Percentiles rank a stretch among this genome's conserved stretches.
Evolutionary conservation across 2,329 filamentous ascomycete genomes (phyloP).

Genomic region (Dactylellina drechsleri): DNA sequence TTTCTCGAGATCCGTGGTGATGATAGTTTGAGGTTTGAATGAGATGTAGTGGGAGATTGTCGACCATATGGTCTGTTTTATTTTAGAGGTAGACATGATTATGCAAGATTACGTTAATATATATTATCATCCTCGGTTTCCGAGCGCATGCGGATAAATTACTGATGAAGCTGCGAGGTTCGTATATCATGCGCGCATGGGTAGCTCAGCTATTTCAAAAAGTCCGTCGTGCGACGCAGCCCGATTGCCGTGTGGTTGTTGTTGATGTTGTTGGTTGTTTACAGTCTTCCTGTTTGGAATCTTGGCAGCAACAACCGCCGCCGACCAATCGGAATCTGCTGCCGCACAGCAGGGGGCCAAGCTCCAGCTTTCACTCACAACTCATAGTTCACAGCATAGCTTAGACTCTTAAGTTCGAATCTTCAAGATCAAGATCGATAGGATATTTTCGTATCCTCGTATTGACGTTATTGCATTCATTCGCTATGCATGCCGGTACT

Average conservation of each 20-base stretch:
- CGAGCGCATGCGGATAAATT: too few species aligned
- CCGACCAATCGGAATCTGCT: background rate
- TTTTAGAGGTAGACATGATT: background rate
- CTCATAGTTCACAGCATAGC: too few species aligned
- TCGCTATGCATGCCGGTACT: too few species aligned
- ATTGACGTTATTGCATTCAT: too few species aligned
- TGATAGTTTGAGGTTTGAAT: background rate
- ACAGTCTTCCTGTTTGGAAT: slow-evolving; percentile 9
- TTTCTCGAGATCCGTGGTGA: slow-evolving; percentile 24
- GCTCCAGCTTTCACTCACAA: background rate
- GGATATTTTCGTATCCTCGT: too few species aligned
- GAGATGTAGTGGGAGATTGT: background rate
- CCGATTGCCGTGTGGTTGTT: slow-evolving; percentile 16
- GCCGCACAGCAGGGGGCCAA: background rate
- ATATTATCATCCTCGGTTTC: too few species aligned
- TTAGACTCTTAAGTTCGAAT: too few species aligned
- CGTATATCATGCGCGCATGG: too few species aligned
- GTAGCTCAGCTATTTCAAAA: too few species aligned
- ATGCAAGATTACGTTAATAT: too few species aligned
- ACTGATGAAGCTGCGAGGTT: too few species aligned
- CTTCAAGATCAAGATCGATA: too few species aligned
- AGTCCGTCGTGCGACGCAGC: background rate
- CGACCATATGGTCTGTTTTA: background rate
- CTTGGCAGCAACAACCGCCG: slow-evolving; percentile 35
- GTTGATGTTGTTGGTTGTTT: slow-evolving; percentile 32